These are phyloP conservation scores for Sisymbrium irio DNA, from an alignment of 345 rosid genomes.

Conservation along the genomic window DNA sequence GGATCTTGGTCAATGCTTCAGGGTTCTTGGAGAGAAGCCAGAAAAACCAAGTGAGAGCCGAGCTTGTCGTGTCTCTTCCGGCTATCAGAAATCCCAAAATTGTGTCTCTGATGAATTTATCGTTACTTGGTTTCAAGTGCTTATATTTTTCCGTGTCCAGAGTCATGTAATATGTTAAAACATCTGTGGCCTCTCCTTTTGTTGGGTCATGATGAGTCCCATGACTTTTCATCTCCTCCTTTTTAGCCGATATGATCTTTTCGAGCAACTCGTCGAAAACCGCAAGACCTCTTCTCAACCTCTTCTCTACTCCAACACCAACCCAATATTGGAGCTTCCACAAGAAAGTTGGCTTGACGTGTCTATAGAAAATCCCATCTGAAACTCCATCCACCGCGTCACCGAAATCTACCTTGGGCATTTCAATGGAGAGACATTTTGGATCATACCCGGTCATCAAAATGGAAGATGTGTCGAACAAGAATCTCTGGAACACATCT, in stretches of 20 bases:
- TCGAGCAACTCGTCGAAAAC: background rate
- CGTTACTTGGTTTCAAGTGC: background rate
- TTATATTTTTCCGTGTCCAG: background rate
- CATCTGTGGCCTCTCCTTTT: background rate
- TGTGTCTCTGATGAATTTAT: constrained; percentile 43
- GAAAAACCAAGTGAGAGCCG: constrained; percentile 40
- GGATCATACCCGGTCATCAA: constrained; percentile 45
- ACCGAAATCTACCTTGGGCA: constrained; percentile 26
- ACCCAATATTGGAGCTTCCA: constrained; percentile 36
- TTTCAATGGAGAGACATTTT: constrained; percentile 26
- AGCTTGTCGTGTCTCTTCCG: constrained; percentile 34
- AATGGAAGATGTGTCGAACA: constrained; percentile 38
- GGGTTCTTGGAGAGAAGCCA: constrained; percentile 40
- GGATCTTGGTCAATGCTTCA: constrained; percentile 29
- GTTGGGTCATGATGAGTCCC: background rate
- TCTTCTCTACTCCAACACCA: constrained; percentile 8
- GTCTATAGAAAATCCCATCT: constrained; percentile 24
- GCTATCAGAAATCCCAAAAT: constrained; percentile 40
- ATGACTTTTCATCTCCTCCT: background rate
- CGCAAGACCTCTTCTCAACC: background rate
- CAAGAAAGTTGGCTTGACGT: constrained; percentile 4
- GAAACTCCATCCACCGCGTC: constrained; percentile 33
- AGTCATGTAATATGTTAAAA: background rate
- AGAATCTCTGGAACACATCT: constrained; percentile 39
- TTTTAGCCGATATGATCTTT: background rate